Percentiles rank a stretch among this genome's conserved stretches.
phyloP scores from a whole-genome alignment of 352 stramenopile genomes.

The Globisporangium cystogenes region DNA sequence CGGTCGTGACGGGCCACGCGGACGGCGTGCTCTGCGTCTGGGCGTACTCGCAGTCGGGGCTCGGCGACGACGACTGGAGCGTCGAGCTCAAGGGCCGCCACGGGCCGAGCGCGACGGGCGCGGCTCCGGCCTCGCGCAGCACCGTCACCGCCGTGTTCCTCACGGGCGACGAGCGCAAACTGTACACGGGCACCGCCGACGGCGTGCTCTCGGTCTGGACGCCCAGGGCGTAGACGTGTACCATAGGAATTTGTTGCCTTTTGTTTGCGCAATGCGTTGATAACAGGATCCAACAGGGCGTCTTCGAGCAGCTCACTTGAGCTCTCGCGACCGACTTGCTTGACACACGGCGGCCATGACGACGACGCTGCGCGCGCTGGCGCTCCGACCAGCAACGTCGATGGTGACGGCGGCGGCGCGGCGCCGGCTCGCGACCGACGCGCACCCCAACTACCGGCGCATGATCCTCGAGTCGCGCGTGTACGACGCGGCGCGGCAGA shows the following conservation, averaged over 20 bases:
- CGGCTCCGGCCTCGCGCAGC: constrained; percentile 11
- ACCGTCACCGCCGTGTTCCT: constrained; percentile 48
- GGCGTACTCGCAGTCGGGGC: constrained; percentile 45
- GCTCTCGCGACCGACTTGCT: too few species aligned
- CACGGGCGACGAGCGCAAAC: constrained; percentile 47
- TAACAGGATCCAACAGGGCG: too few species aligned
- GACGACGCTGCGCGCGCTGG: neutral
- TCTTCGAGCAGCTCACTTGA: too few species aligned
- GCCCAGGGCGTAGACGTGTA: constrained; percentile 4
- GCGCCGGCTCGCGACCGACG: neutral
- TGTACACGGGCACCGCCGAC: constrained; percentile 55
- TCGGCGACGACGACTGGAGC: constrained; percentile 33
- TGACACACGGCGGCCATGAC: neutral
- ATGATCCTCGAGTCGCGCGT: constrained; percentile 85
- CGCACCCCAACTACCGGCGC: constrained; percentile 61
- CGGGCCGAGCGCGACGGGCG: constrained; percentile 19
- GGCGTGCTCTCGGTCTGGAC: constrained; percentile 48
- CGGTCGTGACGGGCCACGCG: constrained; percentile 54
- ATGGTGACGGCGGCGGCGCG: too few species aligned
- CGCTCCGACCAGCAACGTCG: neutral
- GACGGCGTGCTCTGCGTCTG: constrained; percentile 62
- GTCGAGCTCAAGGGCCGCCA: constrained; percentile 52
- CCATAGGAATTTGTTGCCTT: too few species aligned
- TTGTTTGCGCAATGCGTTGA: too few species aligned
- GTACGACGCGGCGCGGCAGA: constrained; percentile 85